phyloP scores from a whole-genome alignment of 164 flowering plant species.

The Nymphaea thermarum region DNA sequence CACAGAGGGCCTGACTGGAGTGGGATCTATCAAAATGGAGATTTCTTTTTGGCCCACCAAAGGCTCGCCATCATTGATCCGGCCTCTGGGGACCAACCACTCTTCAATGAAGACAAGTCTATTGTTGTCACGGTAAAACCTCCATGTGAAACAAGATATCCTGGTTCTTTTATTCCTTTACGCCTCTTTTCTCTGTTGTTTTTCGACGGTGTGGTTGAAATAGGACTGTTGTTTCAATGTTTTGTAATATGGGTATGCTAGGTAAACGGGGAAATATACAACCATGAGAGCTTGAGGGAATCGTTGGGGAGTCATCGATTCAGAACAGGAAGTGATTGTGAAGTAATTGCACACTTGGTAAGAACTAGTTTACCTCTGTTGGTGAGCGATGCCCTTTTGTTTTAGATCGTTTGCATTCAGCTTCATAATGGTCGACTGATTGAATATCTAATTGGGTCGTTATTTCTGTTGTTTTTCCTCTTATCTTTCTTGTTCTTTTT shows the following conservation, averaged over 20 bases:
- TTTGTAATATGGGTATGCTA: slow-evolving; percentile 6
- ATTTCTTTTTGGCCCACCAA: slow-evolving; percentile 68
- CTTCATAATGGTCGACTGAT: background rate
- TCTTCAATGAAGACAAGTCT: slow-evolving; percentile 63
- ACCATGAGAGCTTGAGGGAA: slow-evolving; percentile 75
- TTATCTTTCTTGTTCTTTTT: background rate
- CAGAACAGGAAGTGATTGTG: slow-evolving; percentile 89
- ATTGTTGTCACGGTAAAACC: slow-evolving; percentile 16
- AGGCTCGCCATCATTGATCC: slow-evolving; percentile 89
- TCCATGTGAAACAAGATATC: too few relatives aligned
- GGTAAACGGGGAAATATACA: slow-evolving; percentile 99
- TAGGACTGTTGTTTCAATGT: too few relatives aligned
- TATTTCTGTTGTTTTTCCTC: background rate
- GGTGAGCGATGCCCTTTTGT: too few relatives aligned
- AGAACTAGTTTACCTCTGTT: background rate
- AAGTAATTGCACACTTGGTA: slow-evolving; percentile 91
- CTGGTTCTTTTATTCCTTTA: too few relatives aligned
- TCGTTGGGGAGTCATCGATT: slow-evolving; percentile 58
- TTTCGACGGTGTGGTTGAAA: too few relatives aligned
- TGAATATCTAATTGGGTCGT: background rate
- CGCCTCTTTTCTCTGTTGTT: too few relatives aligned
- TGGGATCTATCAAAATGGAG: slow-evolving; percentile 81
- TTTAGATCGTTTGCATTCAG: too few relatives aligned
- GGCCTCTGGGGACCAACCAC: slow-evolving; percentile 97
- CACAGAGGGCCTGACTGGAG: slow-evolving; percentile 99